Percentiles rank a stretch among this genome's conserved stretches.
Conservation (phyloP, 202 grass and related monocot species). For the Cymbopogon flexuosus region DNA sequence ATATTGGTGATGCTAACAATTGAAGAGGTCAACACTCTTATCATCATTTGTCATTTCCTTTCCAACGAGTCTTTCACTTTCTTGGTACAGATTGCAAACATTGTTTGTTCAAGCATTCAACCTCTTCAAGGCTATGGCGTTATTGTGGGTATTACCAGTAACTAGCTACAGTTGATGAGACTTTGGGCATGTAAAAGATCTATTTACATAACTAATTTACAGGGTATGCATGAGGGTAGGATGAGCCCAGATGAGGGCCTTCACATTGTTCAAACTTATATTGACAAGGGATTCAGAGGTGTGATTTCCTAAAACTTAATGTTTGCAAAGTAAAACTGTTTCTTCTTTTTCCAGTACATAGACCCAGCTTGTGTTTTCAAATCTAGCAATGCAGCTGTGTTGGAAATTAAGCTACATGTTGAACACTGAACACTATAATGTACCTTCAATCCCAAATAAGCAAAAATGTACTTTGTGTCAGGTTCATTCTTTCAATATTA, state of each 20-base stretch:
- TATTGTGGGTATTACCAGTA: slow-evolving; percentile 40
- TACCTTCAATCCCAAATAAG: background rate
- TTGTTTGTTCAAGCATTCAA: slow-evolving; percentile 80
- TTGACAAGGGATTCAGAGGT: slow-evolving; percentile 88
- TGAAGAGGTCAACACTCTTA: background rate
- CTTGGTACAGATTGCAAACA: slow-evolving; percentile 64
- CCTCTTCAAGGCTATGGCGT: slow-evolving; percentile 56
- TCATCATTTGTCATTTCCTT: background rate
- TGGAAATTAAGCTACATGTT: background rate
- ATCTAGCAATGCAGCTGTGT: background rate
- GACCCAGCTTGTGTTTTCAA: background rate
- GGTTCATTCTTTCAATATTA: background rate
- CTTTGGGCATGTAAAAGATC: background rate
- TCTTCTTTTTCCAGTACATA: background rate
- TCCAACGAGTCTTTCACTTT: background rate
- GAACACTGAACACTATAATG: background rate
- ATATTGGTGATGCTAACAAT: background rate
- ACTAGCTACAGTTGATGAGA: background rate
- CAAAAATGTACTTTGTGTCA: background rate
- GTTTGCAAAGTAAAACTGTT: background rate
- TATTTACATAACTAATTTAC: slow-evolving; percentile 27
- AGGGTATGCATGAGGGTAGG: slow-evolving; percentile 53
- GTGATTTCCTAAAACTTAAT: background rate
- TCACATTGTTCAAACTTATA: slow-evolving; percentile 50
- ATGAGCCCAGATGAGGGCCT: slow-evolving; percentile 48